Evolutionary conservation across 352 stramenopile species (phyloP).

Genomic region (Thalassiosira mediterranea): DNA sequence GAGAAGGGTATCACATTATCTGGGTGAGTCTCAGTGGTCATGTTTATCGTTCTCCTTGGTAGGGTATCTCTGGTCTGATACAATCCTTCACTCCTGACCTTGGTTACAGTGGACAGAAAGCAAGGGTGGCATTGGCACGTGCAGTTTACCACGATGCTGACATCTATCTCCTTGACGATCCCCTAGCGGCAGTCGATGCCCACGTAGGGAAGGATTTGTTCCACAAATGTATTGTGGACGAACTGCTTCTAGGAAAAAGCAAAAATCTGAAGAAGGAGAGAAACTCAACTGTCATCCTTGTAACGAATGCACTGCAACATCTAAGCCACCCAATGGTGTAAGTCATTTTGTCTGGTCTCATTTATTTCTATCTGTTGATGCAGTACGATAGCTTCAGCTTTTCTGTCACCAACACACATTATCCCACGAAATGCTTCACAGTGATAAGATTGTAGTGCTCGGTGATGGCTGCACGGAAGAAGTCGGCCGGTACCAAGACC

Average conservation of each 20-base stretch:
- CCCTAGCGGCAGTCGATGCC: conserved; percentile 94
- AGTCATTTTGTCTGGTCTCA: no score
- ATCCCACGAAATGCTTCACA: no score
- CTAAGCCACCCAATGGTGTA: conserved; percentile 74
- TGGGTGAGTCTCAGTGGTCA: background rate
- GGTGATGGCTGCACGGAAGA: conserved; percentile 85
- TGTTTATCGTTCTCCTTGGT: background rate
- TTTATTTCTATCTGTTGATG: no score
- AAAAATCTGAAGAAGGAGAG: conserved; percentile 27
- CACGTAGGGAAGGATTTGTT: conserved; percentile 96
- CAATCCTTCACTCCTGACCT: background rate
- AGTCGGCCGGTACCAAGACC: conserved; percentile 84
- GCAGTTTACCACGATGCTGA: conserved; percentile 93
- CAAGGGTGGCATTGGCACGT: conserved; percentile 90
- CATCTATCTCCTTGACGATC: conserved; percentile 96
- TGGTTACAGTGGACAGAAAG: conserved; percentile 90
- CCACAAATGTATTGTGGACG: conserved; percentile 88
- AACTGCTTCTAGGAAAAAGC: conserved; percentile 57
- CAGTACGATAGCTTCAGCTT: no score
- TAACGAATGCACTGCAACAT: conserved; percentile 94
- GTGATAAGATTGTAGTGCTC: conserved; percentile 75
- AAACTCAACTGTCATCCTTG: conserved; percentile 87
- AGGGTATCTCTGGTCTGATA: background rate
- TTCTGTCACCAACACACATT: conserved; percentile 24
- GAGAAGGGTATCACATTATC: conserved; percentile 98